A percentile compares a stretch with the other conserved stretches of the same genome.
Conservation (phyloP, 495 filamentous ascomycete species). For the Aspergillus asperescens region DNA sequence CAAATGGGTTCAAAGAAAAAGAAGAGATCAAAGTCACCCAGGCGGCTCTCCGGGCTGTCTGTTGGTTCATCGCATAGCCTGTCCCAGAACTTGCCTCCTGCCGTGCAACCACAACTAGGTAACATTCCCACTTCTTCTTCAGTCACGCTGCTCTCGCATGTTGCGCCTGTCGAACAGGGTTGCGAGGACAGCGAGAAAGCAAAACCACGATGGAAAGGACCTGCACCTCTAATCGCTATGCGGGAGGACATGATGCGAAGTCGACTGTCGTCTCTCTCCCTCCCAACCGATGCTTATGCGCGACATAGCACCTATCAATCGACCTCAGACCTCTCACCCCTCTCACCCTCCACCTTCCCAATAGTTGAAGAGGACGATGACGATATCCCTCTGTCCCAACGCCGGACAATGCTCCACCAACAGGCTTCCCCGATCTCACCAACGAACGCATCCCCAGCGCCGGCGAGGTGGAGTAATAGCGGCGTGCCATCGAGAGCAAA, state of each 20-base stretch:
- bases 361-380: slow-evolving; percentile 47
- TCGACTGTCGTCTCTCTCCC: slow-evolving; percentile 36
- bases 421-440: slow-evolving; percentile 23
- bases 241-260: slow-evolving; percentile 38
- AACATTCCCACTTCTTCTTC: slow-evolving; percentile 3
- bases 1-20: slow-evolving; percentile 8
- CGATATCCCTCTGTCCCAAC: slow-evolving; percentile 69
- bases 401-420: slow-evolving; percentile 49
- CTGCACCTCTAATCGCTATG: slow-evolving; percentile 38
- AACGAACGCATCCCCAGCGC: slow-evolving; percentile 15
- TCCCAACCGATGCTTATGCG: slow-evolving; percentile 32
- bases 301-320: slow-evolving; percentile 31
- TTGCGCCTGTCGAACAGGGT: slow-evolving; percentile 5
- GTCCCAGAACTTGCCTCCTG: slow-evolving; percentile 4
- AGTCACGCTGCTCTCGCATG: neutral
- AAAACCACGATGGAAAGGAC: slow-evolving; percentile 30
- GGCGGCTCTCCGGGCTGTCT: slow-evolving; percentile 16
- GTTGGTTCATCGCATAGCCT: slow-evolving; percentile 20
- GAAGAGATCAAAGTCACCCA: slow-evolving; percentile 14
- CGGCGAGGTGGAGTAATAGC: slow-evolving; percentile 14
- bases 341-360: slow-evolving; percentile 12
- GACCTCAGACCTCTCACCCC: slow-evolving; percentile 11
- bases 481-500: slow-evolving; percentile 32
- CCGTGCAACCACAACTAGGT: slow-evolving; percentile 7
- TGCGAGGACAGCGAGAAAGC: slow-evolving; percentile 14